These are phyloP conservation scores for Tephrocybe rancida DNA, from an alignment of 768 basidiomycete species.

Conservation along the genomic window DNA sequence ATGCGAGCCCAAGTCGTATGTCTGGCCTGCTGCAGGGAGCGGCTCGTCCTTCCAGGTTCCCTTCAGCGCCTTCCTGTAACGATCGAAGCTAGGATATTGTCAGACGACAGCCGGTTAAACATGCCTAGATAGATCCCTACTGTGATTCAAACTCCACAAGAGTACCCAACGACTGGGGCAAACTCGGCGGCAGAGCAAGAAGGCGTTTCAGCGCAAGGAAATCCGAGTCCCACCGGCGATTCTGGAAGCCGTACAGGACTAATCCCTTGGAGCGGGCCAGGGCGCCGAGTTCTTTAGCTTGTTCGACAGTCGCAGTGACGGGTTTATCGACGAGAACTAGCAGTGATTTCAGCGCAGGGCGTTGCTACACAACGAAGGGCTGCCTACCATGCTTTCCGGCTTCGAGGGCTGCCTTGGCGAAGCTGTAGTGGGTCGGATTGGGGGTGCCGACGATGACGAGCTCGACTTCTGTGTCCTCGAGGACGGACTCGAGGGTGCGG, in stretches of 20 bases:
- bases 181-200: slow-evolving; percentile 51
- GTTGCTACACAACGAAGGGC: background rate
- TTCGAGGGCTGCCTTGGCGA: slow-evolving; percentile 64
- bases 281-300: slow-evolving; percentile 61
- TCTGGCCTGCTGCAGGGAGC: slow-evolving; percentile 60
- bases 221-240: slow-evolving; percentile 80
- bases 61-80: slow-evolving; percentile 65
- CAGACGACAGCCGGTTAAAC: background rate
- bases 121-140: slow-evolving; percentile 36
- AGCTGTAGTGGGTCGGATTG: slow-evolving; percentile 70
- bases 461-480: slow-evolving; percentile 66
- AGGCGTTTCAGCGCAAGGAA: slow-evolving; percentile 67
- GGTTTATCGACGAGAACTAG: slow-evolving; percentile 83
- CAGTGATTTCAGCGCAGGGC: background rate
- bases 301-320: slow-evolving; percentile 57
- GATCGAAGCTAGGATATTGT: slow-evolving; percentile 59
- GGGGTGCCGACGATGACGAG: slow-evolving; percentile 72
- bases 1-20: slow-evolving; percentile 82
- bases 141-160: slow-evolving; percentile 77
- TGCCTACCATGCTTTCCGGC: slow-evolving; percentile 72
- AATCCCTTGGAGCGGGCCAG: slow-evolving; percentile 62
- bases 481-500: slow-evolving; percentile 58
- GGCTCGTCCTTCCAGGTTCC: slow-evolving; percentile 81
- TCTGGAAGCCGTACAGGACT: slow-evolving; percentile 73
- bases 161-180: slow-evolving; percentile 57